Evolutionary conservation across 148 eudicot species (phyloP).

Genomic region (Silene uniflora): DNA sequence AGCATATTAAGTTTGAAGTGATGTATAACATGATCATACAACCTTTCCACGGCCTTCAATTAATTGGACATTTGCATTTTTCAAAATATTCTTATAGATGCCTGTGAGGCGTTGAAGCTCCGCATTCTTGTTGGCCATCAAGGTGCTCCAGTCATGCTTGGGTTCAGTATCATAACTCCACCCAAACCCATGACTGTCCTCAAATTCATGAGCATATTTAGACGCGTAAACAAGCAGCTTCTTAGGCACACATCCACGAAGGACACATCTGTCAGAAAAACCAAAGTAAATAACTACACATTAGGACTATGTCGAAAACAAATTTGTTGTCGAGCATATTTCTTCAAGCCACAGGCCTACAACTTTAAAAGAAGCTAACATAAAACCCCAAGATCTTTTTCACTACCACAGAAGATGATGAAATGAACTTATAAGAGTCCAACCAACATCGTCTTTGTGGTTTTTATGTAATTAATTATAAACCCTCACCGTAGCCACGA

Average conservation of each 20-base stretch:
- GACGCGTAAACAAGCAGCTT: constrained; percentile 89
- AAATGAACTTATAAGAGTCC: not conserved
- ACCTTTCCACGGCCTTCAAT: constrained; percentile 99
- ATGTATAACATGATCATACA: constrained; percentile 17
- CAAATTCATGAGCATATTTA: constrained; percentile 90
- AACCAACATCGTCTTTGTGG: not conserved
- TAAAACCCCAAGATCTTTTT: not conserved
- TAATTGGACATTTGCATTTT: constrained; percentile 67
- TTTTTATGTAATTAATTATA: not conserved
- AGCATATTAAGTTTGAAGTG: not conserved
- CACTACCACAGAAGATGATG: not conserved
- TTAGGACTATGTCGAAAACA: not conserved
- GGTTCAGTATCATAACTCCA: constrained; percentile 92
- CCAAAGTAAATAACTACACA: constrained; percentile 5
- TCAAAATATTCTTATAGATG: constrained; percentile 78
- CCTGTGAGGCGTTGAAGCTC: constrained; percentile 92
- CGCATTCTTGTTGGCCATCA: constrained; percentile 96
- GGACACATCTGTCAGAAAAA: constrained; percentile 65
- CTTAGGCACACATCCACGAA: constrained; percentile 98
- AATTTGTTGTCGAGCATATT: constrained; percentile 7
- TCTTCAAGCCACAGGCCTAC: constrained; percentile 12
- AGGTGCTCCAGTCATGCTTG: constrained; percentile 89
- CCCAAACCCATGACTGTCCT: constrained; percentile 91
- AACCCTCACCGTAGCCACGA: not conserved
- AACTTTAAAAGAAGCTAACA: not conserved